phyloP scores from a whole-genome alignment of 805 yeast genomes.

The Suhomyces sp. region DNA sequence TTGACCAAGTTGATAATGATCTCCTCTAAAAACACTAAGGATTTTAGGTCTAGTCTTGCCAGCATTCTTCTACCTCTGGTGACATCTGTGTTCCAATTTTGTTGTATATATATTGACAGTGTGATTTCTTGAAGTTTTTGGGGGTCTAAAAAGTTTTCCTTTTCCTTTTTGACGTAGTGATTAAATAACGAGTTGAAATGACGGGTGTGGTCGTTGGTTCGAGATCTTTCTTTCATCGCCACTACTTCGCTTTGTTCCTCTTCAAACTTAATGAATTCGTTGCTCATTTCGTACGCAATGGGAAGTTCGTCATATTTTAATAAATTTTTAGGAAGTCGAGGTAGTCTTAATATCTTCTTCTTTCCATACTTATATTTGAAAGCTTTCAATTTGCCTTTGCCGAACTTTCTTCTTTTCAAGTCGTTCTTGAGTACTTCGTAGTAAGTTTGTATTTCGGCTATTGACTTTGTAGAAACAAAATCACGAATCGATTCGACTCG shows the following conservation, averaged over 20 bases:
- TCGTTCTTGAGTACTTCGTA: conserved; percentile 37
- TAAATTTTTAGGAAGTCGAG: conserved; percentile 15
- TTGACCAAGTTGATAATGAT: conserved; percentile 4
- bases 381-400: neutral
- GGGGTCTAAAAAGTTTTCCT: neutral
- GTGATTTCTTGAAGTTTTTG: neutral
- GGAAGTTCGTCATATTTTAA: conserved; percentile 47
- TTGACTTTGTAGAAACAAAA: conserved; percentile 41
- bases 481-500: conserved; percentile 39
- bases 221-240: conserved; percentile 16
- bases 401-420: conserved; percentile 12
- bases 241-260: conserved; percentile 33
- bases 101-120: neutral
- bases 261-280: conserved; percentile 42
- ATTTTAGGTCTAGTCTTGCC: conserved; percentile 4
- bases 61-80: neutral
- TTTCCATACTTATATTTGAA: conserved; percentile 9
- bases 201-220: conserved; percentile 5
- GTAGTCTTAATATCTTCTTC: conserved; percentile 7
- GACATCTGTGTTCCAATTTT: conserved; percentile 1
- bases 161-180: neutral
- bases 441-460: conserved; percentile 44
- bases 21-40: conserved; percentile 10
- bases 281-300: conserved; percentile 50
- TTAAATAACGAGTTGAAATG: conserved; percentile 1